phyloP scores from a whole-genome alignment of 768 basidiomycete species.

The Dioszegia hungarica region DNA sequence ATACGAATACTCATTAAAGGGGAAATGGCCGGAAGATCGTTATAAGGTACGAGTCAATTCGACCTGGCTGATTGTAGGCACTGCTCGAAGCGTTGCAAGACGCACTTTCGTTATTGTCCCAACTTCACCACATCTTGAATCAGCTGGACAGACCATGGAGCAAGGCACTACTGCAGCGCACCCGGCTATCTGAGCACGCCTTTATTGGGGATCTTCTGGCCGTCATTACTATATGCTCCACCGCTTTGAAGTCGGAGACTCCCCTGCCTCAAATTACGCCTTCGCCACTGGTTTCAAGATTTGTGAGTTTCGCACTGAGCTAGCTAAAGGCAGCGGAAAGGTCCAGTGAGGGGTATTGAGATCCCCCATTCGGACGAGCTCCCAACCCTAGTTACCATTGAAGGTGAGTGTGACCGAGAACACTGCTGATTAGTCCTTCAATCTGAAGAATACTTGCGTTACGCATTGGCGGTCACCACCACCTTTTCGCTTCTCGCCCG shows the following conservation, averaged over 20 bases:
- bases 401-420: slow-evolving; percentile 41
- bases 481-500: slow-evolving; percentile 57
- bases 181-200: slow-evolving; percentile 68
- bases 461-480: slow-evolving; percentile 46
- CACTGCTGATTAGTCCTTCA: slow-evolving; percentile 54
- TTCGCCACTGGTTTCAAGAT: slow-evolving; percentile 53
- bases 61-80: slow-evolving; percentile 17
- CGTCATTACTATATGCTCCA: slow-evolving; percentile 79
- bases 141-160: slow-evolving; percentile 74
- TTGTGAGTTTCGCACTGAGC: slow-evolving; percentile 7
- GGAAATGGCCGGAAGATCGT: slow-evolving; percentile 71
- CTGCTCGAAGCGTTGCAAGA: slow-evolving; percentile 53
- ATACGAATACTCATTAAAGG: slow-evolving; percentile 66
- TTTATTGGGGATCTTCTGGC: slow-evolving; percentile 82
- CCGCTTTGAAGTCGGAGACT: slow-evolving; percentile 65
- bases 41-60: slow-evolving; percentile 58
- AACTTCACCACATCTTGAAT: slow-evolving; percentile 67
- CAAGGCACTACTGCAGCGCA: slow-evolving; percentile 66
- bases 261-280: slow-evolving; percentile 84
- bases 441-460: slow-evolving; percentile 70
- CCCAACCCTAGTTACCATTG: slow-evolving; percentile 64
- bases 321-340: slow-evolving; percentile 10
- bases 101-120: slow-evolving; percentile 63
- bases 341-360: not conserved
- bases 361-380: slow-evolving; percentile 57